Conservation (phyloP, 2,329 filamentous ascomycete genomes). For the Cladosporium sp. region DNA sequence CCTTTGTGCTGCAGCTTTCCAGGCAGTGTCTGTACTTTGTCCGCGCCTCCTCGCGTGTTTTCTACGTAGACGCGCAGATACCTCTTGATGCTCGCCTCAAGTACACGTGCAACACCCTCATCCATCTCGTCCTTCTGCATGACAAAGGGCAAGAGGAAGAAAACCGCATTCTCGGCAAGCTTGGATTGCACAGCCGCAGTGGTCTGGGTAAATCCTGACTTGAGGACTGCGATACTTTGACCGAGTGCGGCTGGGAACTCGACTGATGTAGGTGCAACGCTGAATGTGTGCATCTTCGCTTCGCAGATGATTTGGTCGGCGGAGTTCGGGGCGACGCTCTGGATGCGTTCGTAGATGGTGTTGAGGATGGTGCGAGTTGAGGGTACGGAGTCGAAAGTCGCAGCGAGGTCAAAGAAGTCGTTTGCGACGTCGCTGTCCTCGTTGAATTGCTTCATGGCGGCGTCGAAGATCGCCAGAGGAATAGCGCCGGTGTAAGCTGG, state of each 20-base stretch:
- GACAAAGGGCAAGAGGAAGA: constrained; percentile 46
- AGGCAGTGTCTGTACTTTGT: constrained; percentile 6
- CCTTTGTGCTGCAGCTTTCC: constrained; percentile 4
- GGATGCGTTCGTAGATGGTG: constrained; percentile 66
- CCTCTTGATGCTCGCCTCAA: constrained; percentile 31
- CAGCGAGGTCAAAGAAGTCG: constrained; percentile 76
- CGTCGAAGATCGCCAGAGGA: constrained; percentile 85
- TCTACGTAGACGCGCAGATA: not conserved
- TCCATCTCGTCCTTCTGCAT: constrained; percentile 45
- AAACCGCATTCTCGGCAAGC: constrained; percentile 45
- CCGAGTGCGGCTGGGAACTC: constrained; percentile 71
- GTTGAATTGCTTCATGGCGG: constrained; percentile 73
- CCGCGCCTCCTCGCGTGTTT: constrained; percentile 1
- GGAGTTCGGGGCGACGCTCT: constrained; percentile 50
- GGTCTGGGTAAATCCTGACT: constrained; percentile 42
- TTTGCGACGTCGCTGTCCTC: constrained; percentile 61
- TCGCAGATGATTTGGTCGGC: constrained; percentile 59
- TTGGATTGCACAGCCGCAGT: constrained; percentile 28
- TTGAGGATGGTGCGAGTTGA: constrained; percentile 64
- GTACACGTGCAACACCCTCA: constrained; percentile 50
- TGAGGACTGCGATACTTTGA: constrained; percentile 60
- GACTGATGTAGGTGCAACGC: constrained; percentile 58
- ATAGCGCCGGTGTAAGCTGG: constrained; percentile 91
- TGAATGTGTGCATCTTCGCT: constrained; percentile 66
- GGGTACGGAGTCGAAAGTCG: constrained; percentile 62